A percentile compares a stretch with the other conserved stretches of the same genome.
Evolutionary conservation across 83 land plant genomes (phyloP).

Genomic region (Larix sibirica): DNA sequence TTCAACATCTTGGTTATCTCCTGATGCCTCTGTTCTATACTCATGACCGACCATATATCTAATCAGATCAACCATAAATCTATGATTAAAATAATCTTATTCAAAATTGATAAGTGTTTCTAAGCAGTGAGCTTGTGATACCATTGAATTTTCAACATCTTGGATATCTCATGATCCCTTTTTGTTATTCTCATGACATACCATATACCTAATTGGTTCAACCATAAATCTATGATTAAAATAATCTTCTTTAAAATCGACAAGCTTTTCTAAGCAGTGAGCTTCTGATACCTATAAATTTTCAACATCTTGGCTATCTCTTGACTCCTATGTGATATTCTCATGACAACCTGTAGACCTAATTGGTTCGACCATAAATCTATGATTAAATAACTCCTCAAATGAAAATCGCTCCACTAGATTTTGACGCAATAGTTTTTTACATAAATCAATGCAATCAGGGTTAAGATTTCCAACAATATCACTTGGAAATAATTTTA

Average conservation of each 20-base stretch:
- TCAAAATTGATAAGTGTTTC: no score
- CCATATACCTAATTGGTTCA: background rate
- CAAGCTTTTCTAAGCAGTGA: background rate
- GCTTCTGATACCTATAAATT: background rate
- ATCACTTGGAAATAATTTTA: constrained; percentile 59
- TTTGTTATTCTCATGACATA: background rate
- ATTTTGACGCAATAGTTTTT: constrained; percentile 77
- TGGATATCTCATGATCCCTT: background rate
- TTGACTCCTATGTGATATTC: background rate
- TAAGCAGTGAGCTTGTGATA: background rate
- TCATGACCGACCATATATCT: no score
- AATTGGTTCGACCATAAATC: constrained; percentile 37
- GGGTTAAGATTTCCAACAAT: constrained; percentile 44
- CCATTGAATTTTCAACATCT: background rate
- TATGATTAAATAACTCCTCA: constrained; percentile 95
- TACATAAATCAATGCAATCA: constrained; percentile 88
- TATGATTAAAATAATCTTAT: no score
- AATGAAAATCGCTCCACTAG: constrained; percentile 92
- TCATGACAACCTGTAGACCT: background rate
- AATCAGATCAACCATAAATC: no score
- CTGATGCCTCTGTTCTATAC: no score
- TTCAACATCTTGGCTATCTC: background rate
- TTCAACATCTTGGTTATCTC: no score
- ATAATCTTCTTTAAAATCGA: no score
- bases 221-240: constrained; percentile 80